These are phyloP conservation scores for Chaetomium fimeti DNA, from an alignment of 495 filamentous ascomycete species.

Conservation along the genomic window DNA sequence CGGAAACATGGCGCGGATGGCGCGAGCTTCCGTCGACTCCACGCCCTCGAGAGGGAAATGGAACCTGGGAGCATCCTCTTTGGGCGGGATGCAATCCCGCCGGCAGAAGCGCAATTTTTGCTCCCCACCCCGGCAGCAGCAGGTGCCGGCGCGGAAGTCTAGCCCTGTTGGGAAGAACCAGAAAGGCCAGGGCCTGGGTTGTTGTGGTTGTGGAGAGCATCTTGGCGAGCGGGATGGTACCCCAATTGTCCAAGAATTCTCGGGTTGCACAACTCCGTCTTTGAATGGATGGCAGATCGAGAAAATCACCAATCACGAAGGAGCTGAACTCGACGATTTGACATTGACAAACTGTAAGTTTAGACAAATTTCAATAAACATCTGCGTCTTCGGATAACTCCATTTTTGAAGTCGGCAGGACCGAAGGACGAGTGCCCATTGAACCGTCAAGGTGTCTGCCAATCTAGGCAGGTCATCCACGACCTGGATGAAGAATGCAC, in stretches of 20 bases:
- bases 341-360: too few species aligned
- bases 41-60: conserved; percentile 8
- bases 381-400: too few species aligned
- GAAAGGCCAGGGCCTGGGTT: not conserved
- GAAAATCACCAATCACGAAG: too few species aligned
- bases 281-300: too few species aligned
- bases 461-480: not conserved
- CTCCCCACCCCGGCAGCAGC: conserved; percentile 16
- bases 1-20: conserved; percentile 13
- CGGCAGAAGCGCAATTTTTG: conserved; percentile 16
- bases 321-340: too few species aligned
- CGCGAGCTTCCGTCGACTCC: conserved; percentile 18
- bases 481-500: too few species aligned
- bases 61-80: not conserved
- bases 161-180: not conserved
- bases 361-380: too few species aligned
- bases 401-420: not conserved
- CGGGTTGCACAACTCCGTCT: not conserved
- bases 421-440: not conserved
- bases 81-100: conserved; percentile 3
- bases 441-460: not conserved
- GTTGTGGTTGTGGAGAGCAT: not conserved
- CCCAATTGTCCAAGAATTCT: not conserved
- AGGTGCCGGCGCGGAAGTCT: conserved; percentile 11
- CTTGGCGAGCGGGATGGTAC: conserved; percentile 10